These are phyloP conservation scores for Fusarium ramigenum DNA, from an alignment of 2,329 filamentous ascomycete genomes.

Conservation along the genomic window DNA sequence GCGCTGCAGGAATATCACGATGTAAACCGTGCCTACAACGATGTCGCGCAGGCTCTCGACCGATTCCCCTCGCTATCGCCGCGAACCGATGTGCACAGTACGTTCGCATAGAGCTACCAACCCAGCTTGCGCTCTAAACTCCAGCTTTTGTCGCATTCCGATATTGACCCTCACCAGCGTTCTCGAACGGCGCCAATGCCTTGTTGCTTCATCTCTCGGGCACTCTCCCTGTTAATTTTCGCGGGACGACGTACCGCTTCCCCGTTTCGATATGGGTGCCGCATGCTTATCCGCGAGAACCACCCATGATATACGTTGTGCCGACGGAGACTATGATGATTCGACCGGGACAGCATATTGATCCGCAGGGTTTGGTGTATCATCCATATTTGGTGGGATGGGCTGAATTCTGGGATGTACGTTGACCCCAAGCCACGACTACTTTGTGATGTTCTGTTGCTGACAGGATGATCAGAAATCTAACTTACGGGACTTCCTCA, in stretches of 20 bases:
- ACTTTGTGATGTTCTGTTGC: neutral
- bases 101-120: slow-evolving; percentile 42
- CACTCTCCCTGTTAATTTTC: slow-evolving; percentile 90
- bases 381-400: slow-evolving; percentile 95
- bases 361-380: slow-evolving; percentile 91
- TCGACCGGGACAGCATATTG: slow-evolving; percentile 92
- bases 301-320: slow-evolving; percentile 88
- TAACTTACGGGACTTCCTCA: slow-evolving; percentile 82
- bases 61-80: slow-evolving; percentile 83
- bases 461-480: slow-evolving; percentile 69
- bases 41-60: slow-evolving; percentile 84
- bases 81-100: slow-evolving; percentile 95
- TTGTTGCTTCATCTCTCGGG: slow-evolving; percentile 87
- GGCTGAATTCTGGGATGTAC: slow-evolving; percentile 88
- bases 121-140: slow-evolving; percentile 17
- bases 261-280: slow-evolving; percentile 94
- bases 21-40: slow-evolving; percentile 90
- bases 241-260: slow-evolving; percentile 89
- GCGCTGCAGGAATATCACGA: slow-evolving; percentile 84
- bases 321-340: slow-evolving; percentile 90
- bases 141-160: slow-evolving; percentile 8
- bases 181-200: slow-evolving; percentile 86
- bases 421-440: slow-evolving; percentile 43
- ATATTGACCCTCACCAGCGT: slow-evolving; percentile 64
- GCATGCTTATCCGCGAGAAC: slow-evolving; percentile 85